phyloP scores from a whole-genome alignment of 1,139 yeast genomes.

The Pichiaceae sp. region DNA sequence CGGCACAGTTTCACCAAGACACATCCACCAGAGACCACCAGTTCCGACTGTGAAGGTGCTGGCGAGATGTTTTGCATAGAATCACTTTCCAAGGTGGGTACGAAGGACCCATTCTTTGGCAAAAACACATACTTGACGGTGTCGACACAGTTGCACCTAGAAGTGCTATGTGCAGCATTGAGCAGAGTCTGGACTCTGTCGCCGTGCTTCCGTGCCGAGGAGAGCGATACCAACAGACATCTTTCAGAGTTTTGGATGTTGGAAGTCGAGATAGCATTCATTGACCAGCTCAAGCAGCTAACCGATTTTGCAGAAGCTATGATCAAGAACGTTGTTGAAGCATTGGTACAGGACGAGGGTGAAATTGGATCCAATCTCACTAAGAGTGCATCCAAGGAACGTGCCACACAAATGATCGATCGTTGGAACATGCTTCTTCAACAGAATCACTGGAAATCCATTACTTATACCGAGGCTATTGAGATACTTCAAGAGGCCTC shows the following conservation, averaged over 20 bases:
- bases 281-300: conserved; percentile 48
- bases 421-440: conserved; percentile 31
- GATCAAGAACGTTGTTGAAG: conserved; percentile 47
- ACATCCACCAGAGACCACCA: conserved; percentile 77
- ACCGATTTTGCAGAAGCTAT: conserved; percentile 61
- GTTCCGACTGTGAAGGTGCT: conserved; percentile 96
- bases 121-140: conserved; percentile 66
- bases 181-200: conserved; percentile 81
- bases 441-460: conserved; percentile 51
- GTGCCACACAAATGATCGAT: conserved; percentile 26
- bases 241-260: conserved; percentile 96
- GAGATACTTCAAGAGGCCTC: conserved; percentile 31
- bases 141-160: conserved; percentile 86
- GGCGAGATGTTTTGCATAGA: conserved; percentile 74
- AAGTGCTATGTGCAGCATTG: conserved; percentile 66
- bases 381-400: conserved; percentile 27
- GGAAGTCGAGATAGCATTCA: conserved; percentile 80
- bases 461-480: conserved; percentile 73
- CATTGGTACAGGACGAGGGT: conserved; percentile 27
- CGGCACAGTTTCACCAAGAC: conserved; percentile 56
- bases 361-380: conserved; percentile 35
- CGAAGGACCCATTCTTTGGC: conserved; percentile 46
- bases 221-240: conserved; percentile 85
- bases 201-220: conserved; percentile 93
- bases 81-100: conserved; percentile 22